These are phyloP conservation scores for Boletus semigastroideus DNA, from an alignment of 1,284 basidiomycete genomes.

Conservation along the genomic window DNA sequence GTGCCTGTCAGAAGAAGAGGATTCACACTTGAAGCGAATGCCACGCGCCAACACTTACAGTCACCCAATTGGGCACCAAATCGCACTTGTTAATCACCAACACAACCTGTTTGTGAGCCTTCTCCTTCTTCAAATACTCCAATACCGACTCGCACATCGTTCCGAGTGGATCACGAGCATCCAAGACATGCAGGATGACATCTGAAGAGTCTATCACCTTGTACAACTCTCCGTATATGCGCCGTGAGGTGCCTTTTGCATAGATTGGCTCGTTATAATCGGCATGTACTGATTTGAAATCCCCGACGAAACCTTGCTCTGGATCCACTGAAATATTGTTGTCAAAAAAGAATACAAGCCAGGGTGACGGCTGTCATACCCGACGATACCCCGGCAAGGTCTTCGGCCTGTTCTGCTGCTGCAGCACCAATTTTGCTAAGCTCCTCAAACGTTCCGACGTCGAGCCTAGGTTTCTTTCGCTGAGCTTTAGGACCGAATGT, in stretches of 20 bases:
- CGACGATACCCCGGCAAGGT: slow-evolving; percentile 7
- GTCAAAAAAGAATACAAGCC: slow-evolving; percentile 23
- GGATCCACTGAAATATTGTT: slow-evolving; percentile 9
- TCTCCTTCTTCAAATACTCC: slow-evolving; percentile 94
- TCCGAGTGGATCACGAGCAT: slow-evolving; percentile 94
- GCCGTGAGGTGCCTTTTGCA: slow-evolving; percentile 87
- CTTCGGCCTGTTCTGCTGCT: slow-evolving; percentile 25
- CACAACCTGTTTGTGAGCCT: slow-evolving; percentile 96
- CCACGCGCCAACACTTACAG: slow-evolving; percentile 56
- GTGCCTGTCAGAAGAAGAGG: slow-evolving; percentile 58
- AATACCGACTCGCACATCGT: slow-evolving; percentile 97
- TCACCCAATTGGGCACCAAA: slow-evolving; percentile 98
- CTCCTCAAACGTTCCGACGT: slow-evolving; percentile 86
- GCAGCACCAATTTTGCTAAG: slow-evolving; percentile 67
- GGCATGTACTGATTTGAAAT: slow-evolving; percentile 60
- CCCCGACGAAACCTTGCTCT: slow-evolving; percentile 19
- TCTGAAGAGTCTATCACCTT: slow-evolving; percentile 99
- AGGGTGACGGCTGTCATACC: slow-evolving; percentile 7
- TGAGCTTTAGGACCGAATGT: slow-evolving; percentile 95
- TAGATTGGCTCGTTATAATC: slow-evolving; percentile 86
- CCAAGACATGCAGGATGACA: slow-evolving; percentile 93
- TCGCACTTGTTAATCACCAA: slow-evolving; percentile 99
- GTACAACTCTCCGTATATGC: slow-evolving; percentile 98
- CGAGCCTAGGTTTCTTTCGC: slow-evolving; percentile 82
- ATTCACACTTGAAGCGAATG: slow-evolving; percentile 1